Conservation (phyloP, 1,139 yeast genomes). For the Suhomyces panamericanus region DNA sequence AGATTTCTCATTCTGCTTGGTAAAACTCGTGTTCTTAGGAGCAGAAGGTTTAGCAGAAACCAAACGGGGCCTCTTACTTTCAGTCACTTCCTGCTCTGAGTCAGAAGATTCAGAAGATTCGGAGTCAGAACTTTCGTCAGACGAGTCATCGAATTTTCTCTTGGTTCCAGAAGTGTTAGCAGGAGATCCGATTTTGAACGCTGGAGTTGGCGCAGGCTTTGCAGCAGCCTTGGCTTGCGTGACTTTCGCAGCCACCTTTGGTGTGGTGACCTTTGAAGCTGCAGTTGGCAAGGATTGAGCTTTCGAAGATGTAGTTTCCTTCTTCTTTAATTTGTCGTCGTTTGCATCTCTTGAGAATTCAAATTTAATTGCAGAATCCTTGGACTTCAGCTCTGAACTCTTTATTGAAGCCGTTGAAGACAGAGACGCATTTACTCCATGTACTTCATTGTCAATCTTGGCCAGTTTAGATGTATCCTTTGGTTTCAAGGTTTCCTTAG, state of each 20-base stretch:
- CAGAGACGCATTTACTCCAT: too few species aligned
- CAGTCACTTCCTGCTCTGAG: conserved; percentile 16
- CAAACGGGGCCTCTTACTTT: conserved; percentile 17
- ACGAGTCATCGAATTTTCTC: conserved; percentile 15
- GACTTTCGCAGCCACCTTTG: background rate
- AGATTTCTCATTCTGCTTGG: background rate
- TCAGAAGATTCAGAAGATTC: conserved; percentile 17
- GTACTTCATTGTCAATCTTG: too few species aligned
- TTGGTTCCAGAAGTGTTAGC: conserved; percentile 4
- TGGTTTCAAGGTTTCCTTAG: too few species aligned
- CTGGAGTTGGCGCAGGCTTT: background rate
- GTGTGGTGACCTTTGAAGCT: background rate
- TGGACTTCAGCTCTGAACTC: too few species aligned
- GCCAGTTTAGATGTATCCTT: too few species aligned
- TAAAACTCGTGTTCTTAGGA: background rate
- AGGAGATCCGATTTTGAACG: background rate
- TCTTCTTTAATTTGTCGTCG: too few species aligned
- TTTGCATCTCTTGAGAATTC: too few species aligned
- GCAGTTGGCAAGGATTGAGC: background rate
- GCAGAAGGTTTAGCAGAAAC: conserved; percentile 15
- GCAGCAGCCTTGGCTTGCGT: background rate
- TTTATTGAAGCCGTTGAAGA: too few species aligned
- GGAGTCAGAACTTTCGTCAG: conserved; percentile 13
- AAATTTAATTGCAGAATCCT: too few species aligned
- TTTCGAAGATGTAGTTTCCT: too few species aligned